These are phyloP conservation scores for Hemisphaericaspora xylofermentans DNA, from an alignment of 1,139 yeast genomes.

Conservation along the genomic window DNA sequence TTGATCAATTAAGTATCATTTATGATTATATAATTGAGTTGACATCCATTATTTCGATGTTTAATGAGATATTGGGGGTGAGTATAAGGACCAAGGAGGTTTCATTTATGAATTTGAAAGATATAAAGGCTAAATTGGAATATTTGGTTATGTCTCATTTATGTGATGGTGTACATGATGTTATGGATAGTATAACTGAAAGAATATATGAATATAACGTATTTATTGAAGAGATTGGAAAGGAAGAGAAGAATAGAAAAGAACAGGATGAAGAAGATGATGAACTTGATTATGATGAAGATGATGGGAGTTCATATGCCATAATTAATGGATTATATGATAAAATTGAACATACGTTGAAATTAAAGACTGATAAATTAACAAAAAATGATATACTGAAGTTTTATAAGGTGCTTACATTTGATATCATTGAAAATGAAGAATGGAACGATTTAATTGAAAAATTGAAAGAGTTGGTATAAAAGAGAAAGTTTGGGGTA, in stretches of 20 bases:
- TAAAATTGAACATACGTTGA: conserved; percentile 13
- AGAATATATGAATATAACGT: conserved; percentile 15
- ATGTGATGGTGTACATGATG: conserved; percentile 11
- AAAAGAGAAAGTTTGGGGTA: neutral
- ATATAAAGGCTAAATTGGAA: conserved; percentile 10
- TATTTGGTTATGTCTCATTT: conserved; percentile 7
- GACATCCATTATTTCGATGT: conserved; percentile 10
- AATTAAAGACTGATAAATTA: conserved; percentile 10
- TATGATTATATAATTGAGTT: conserved; percentile 11
- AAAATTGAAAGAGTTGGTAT: conserved; percentile 7
- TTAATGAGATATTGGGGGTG: conserved; percentile 7
- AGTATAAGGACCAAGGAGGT: conserved; percentile 8
- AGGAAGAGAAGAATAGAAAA: neutral
- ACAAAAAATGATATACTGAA: conserved; percentile 10
- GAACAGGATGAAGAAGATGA: neutral
- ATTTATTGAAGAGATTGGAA: conserved; percentile 10
- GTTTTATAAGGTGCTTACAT: conserved; percentile 10
- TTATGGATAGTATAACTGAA: conserved; percentile 12
- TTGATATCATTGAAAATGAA: conserved; percentile 10
- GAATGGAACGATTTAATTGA: conserved; percentile 10
- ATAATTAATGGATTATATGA: conserved; percentile 10
- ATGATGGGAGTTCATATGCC: conserved; percentile 4
- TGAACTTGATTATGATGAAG: neutral
- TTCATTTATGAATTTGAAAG: conserved; percentile 9
- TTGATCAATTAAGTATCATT: conserved; percentile 9